Evolutionary conservation across 2,329 filamentous ascomycete genomes (phyloP), one percentile per base, ranked within the genome.

Genomic region (Fusarium fracticaudum): DNA sequence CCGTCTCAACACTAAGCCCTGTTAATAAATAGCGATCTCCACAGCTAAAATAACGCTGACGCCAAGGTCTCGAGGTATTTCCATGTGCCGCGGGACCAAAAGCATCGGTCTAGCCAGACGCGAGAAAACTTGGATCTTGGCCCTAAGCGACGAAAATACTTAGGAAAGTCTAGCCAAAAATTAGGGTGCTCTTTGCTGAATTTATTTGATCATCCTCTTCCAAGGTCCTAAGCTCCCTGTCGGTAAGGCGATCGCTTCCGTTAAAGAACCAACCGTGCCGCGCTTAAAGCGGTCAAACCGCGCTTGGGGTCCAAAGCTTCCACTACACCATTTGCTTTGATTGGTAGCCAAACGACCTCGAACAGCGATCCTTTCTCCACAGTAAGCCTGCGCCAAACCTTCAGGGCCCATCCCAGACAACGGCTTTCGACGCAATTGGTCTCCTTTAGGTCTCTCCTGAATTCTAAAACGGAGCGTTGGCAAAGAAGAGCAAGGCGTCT

Each of bases 141-240:
- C 26, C 6, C 9, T 2, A 22, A 31, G 20, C 18, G 18, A 48
- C 6, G 20, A 14, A 48, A 31, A 48, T 31, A 48, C 7, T 22
- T 29, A 15, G 18, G 3, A 9, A 29, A 22, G 9, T 7, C 20
- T 29, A 5, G 45, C 6, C 13, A 0, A 29, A 17, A 4, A 0
- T 4, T 8, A 29, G 6, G 8, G 9, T 0, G 5, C 9, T 5
- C 9, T 10, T 22, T 29, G 20, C 26, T 29, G 3, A 15, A 6
- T 48, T 22, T 17, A 48, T 22, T 31, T 31, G 15, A 17, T 26
- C 20, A 48, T 26, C 43, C n/a, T 18, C 11, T 3, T 26, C n/a
- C 4, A 13, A 26, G 15, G 9, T 29, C 26, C 5, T 14, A n/a
- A 41, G 20, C 20, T 0, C 33, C 33, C 33, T 35, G 14, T 6